phyloP scores from a whole-genome alignment of 192 early-diverging fungal genomes.

The Linderina pennispora region DNA sequence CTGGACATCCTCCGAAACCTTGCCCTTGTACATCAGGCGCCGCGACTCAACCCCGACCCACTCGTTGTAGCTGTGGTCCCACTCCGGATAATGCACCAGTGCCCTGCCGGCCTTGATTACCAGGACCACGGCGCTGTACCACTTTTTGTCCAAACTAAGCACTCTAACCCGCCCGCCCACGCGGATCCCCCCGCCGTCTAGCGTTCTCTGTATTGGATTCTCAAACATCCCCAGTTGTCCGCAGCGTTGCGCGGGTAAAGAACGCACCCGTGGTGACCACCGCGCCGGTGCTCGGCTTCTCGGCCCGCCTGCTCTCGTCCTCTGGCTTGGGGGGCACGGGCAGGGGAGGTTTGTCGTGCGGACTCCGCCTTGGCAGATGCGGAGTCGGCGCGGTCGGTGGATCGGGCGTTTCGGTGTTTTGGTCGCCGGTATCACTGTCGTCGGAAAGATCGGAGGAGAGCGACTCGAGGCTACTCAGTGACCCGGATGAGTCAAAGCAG shows the following conservation, averaged over 20 bases:
- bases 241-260: slow-evolving; percentile 41
- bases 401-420: not conserved
- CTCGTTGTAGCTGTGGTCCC: slow-evolving; percentile 41
- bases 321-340: too few relatives aligned
- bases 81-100: slow-evolving; percentile 32
- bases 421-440: slow-evolving; percentile 1
- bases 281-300: too few relatives aligned
- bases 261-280: slow-evolving; percentile 47
- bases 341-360: not conserved
- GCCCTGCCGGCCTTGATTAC: slow-evolving; percentile 16
- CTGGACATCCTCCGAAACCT: not conserved
- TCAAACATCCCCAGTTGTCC: slow-evolving; percentile 16
- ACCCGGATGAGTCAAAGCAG: slow-evolving; percentile 16
- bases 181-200: not conserved
- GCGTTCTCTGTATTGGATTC: not conserved
- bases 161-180: slow-evolving; percentile 28
- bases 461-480: slow-evolving; percentile 18
- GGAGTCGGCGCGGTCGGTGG: not conserved
- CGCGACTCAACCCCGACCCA: slow-evolving; percentile 36
- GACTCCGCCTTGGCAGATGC: not conserved
- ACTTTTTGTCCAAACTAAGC: slow-evolving; percentile 21
- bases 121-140: slow-evolving; percentile 30
- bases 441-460: slow-evolving; percentile 4
- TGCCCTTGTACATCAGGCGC: slow-evolving; percentile 19
- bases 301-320: too few relatives aligned